Base-by-base conservation (phyloP, 2,329 filamentous ascomycete genomes). In the Diaporthe velutina region DNA sequence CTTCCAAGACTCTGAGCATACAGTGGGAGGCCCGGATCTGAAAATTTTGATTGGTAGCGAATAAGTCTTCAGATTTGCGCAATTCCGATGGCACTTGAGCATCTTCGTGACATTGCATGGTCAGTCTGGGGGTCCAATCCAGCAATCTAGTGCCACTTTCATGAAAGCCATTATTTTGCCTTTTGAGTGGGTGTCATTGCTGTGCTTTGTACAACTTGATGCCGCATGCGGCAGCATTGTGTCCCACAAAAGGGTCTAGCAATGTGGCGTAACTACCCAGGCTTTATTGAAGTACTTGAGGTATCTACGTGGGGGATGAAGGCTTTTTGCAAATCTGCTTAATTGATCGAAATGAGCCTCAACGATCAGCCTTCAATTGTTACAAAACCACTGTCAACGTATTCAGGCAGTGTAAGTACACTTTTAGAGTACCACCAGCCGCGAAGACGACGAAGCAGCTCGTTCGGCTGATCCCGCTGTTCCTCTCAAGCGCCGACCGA, bases 161-260 rank as follows among this genome's bases (percentile, higher is more conserved):
- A 2, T 12, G 8, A 19, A 10, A 5, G 7, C 0, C 30, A 12
- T 42, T 2, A 40, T 22, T 19, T 10, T 0, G 10, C 4, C 6
- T 28, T 22, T 17, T 35, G 6, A n/a, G 30, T 15, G 22, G 61
- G 42, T 2, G 6, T 25, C 12, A 2, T 12, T 33, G 7, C 4
- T n/a, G 7, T n/a, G 40, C 64, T 67, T 67, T 67, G 64, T 52
- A n/a, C 42, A 13, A 38, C 8, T 4, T 22, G 13, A 66, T 19
- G 28, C 64, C 45, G 45, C 30, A 67, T 52, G 45, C 64, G 33
- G 64, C 64, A 22, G 17, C n/a, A 38, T 38, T 38, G 22, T 38
- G 55, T 10, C 30, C 22, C 13, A 8, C 45, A 28, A 22, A 52
- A 28, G 17, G 60, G 25, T 9, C 22, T 1, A 17, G 3, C 22